A percentile compares a stretch with the other conserved stretches of the same genome.
Conservation (phyloP, 2,329 filamentous ascomycete species). For the Fusarium tjaetaba region DNA sequence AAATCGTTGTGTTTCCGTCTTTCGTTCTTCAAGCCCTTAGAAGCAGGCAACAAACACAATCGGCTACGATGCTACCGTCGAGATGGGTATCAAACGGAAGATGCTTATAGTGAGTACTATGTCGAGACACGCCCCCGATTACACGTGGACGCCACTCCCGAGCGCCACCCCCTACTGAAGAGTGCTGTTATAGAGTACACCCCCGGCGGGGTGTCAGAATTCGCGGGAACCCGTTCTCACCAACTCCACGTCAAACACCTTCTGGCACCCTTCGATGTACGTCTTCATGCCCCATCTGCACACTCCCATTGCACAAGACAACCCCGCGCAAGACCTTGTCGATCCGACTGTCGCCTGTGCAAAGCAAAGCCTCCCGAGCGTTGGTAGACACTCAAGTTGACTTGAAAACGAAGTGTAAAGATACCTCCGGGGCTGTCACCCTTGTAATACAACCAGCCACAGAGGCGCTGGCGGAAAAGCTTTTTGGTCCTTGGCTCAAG, state of each 20-base stretch:
- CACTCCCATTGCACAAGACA: not conserved
- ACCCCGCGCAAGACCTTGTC: not conserved
- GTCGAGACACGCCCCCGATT: not conserved
- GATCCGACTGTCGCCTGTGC: not conserved
- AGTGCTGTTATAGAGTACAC: no score
- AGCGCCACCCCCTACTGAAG: no score
- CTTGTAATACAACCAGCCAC: not conserved
- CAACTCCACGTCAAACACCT: not conserved
- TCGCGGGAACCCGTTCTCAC: not conserved
- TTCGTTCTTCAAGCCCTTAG: not conserved
- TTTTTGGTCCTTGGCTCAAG: not conserved
- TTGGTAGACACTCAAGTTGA: not conserved
- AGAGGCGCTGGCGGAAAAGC: not conserved
- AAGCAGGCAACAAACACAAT: not conserved
- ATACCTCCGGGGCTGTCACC: no score
- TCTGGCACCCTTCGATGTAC: not conserved
- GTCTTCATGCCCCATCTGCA: not conserved
- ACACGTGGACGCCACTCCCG: not conserved
- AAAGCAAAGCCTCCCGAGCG: not conserved
- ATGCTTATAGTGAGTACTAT: not conserved
- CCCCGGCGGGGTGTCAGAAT: not conserved
- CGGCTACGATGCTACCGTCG: not conserved
- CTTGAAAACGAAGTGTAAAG: not conserved
- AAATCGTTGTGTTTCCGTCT: fast-evolving
- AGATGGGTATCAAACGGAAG: not conserved